Conservation (phyloP, 169 alveolate genomes). For the Plasmodium relictum region DNA sequence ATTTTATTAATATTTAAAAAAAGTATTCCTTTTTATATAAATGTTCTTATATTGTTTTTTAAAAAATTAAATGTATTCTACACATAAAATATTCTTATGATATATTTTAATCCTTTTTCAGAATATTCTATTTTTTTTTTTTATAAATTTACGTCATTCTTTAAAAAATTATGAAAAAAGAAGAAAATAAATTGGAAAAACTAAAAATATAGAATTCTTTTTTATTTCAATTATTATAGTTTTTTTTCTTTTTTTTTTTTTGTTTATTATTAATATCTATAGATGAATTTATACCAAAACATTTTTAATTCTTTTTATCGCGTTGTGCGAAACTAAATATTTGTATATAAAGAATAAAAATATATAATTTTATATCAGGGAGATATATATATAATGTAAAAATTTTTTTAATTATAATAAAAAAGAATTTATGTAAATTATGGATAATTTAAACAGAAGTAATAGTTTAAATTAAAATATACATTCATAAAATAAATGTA, state of each 20-base stretch:
- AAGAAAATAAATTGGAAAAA: conserved; percentile 8
- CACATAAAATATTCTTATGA: too few species aligned
- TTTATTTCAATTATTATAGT: conserved; percentile 23
- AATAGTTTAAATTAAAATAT: background rate
- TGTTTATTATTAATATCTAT: conserved; percentile 5
- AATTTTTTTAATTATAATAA: background rate
- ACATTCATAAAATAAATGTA: background rate
- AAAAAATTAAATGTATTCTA: too few species aligned
- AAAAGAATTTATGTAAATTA: conserved; percentile 11
- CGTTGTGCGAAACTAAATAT: conserved; percentile 7
- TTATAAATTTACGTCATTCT: background rate
- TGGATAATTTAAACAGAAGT: conserved; percentile 42
- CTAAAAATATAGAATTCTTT: conserved; percentile 21
- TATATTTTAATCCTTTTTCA: too few species aligned
- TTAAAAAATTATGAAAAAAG: conserved; percentile 1
- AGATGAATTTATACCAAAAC: conserved; percentile 4
- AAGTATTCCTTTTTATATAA: too few species aligned
- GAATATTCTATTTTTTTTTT: background rate
- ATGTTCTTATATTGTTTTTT: too few species aligned
- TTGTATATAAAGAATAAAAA: background rate
- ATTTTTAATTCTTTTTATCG: conserved; percentile 7
- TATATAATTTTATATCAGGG: background rate
- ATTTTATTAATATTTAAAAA: too few species aligned
- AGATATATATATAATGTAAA: conserved; percentile 4
- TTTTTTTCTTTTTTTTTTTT: background rate